phyloP scores from a whole-genome alignment of 768 basidiomycete species.

The Boletus eberwhitei region DNA sequence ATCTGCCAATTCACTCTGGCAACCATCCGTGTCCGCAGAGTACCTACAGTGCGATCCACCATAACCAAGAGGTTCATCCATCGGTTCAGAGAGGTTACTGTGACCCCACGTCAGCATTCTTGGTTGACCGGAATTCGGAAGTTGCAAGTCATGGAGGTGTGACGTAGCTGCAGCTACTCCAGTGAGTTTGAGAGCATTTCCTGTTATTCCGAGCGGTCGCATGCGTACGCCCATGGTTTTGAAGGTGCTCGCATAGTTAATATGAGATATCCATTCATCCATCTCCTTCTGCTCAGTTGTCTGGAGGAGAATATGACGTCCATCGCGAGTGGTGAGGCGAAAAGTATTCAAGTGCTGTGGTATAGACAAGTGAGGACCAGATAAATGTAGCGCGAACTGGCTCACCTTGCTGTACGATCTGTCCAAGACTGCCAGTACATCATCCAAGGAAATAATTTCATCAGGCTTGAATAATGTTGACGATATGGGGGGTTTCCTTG shows the following conservation, averaged over 20 bases:
- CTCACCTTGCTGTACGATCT: conserved; percentile 71
- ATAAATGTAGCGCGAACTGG: background rate
- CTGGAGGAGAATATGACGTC: conserved; percentile 81
- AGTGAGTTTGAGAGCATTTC: conserved; percentile 68
- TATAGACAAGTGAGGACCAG: conserved; percentile 1
- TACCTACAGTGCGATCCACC: conserved; percentile 25
- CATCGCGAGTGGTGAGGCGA: conserved; percentile 70
- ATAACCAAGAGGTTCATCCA: conserved; percentile 32
- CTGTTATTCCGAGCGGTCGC: conserved; percentile 68
- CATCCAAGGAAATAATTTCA: conserved; percentile 75
- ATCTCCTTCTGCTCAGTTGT: conserved; percentile 64
- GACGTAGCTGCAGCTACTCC: conserved; percentile 86
- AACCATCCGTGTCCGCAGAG: conserved; percentile 30
- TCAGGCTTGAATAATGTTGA: conserved; percentile 67
- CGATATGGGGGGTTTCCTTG: conserved; percentile 38
- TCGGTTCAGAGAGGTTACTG: conserved; percentile 36
- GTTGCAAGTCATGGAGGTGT: conserved; percentile 67
- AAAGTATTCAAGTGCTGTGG: conserved; percentile 63
- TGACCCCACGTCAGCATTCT: conserved; percentile 41
- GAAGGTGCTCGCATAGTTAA: conserved; percentile 95
- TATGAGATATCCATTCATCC: conserved; percentile 86
- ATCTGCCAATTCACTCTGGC: conserved; percentile 12
- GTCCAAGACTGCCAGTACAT: conserved; percentile 80
- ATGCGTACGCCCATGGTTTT: conserved; percentile 80
- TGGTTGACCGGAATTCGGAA: conserved; percentile 22